phyloP scores from a whole-genome alignment of 2,329 filamentous ascomycete species.

The Botryotinia narcissicola region DNA sequence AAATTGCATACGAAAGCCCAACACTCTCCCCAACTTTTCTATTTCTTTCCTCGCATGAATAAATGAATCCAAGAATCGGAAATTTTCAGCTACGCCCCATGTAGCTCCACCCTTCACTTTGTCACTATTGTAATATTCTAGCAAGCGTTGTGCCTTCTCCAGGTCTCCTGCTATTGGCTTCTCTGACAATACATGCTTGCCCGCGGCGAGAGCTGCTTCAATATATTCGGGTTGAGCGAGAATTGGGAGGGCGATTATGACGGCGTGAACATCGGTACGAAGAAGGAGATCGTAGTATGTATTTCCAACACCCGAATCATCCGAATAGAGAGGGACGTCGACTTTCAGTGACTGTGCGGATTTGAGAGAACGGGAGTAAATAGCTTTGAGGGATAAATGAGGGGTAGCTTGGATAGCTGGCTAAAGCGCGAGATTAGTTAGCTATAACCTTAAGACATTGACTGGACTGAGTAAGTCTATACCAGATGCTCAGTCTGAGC shows the following conservation, averaged over 20 bases:
- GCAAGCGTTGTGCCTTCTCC: conserved; percentile 47
- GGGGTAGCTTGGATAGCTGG: conserved; percentile 58
- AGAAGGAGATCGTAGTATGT: conserved; percentile 45
- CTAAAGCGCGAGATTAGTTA: conserved; percentile 28
- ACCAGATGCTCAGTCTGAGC: conserved; percentile 58
- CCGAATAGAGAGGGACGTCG: conserved; percentile 36
- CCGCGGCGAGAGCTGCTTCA: conserved; percentile 48
- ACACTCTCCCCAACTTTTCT: conserved; percentile 51
- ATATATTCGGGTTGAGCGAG: conserved; percentile 48
- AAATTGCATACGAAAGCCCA: conserved; percentile 52
- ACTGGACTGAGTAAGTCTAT: conserved; percentile 25
- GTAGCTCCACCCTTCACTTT: conserved; percentile 42
- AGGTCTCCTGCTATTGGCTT: conserved; percentile 54
- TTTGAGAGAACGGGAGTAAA: conserved; percentile 39
- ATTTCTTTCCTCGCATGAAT: conserved; percentile 50
- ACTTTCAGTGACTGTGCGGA: conserved; percentile 44
- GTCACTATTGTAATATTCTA: conserved; percentile 45
- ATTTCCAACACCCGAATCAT: conserved; percentile 37
- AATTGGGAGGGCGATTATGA: conserved; percentile 49
- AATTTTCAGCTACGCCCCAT: conserved; percentile 70
- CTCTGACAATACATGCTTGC: conserved; percentile 55
- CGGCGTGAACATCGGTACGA: conserved; percentile 37
- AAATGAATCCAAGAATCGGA: conserved; percentile 60
- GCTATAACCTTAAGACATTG: neutral
- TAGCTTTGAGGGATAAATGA: conserved; percentile 51